A percentile compares a stretch with the other conserved stretches of the same genome.
Conservation (phyloP, 169 alveolate species). For the Babesia gibsoni region DNA sequence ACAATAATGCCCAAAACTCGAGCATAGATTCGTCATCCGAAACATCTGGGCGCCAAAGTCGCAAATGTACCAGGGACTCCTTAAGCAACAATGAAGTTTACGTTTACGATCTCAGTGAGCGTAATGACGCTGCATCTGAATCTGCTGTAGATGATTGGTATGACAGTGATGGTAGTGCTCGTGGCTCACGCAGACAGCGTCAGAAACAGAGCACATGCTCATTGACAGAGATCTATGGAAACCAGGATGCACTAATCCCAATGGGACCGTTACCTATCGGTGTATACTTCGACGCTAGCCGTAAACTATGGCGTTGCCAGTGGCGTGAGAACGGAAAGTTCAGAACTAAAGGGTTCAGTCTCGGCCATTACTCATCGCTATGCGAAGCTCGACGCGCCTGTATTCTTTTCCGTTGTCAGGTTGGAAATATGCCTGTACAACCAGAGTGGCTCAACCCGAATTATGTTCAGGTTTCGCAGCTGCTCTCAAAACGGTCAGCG, state of each 20-base stretch:
- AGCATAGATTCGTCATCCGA: background rate
- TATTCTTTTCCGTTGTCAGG: slow-evolving; percentile 79
- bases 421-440: slow-evolving; percentile 82
- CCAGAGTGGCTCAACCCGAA: slow-evolving; percentile 81
- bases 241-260: slow-evolving; percentile 70
- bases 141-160: slow-evolving; percentile 48
- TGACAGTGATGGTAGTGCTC: slow-evolving; percentile 50
- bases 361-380: slow-evolving; percentile 78
- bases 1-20: background rate
- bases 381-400: slow-evolving; percentile 83
- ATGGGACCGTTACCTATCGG: slow-evolving; percentile 85
- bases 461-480: slow-evolving; percentile 61
- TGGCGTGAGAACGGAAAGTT: slow-evolving; percentile 87
- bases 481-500: slow-evolving; percentile 31
- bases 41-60: background rate
- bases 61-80: slow-evolving; percentile 14
- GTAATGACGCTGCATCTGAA: slow-evolving; percentile 27
- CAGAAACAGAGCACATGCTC: slow-evolving; percentile 29
- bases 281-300: slow-evolving; percentile 82
- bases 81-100: slow-evolving; percentile 9
- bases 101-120: slow-evolving; percentile 34
- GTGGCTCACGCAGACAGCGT: slow-evolving; percentile 35
- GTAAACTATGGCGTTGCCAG: slow-evolving; percentile 87
- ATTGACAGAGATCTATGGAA: slow-evolving; percentile 55
- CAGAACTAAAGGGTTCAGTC: slow-evolving; percentile 82